Percentiles rank a stretch among this genome's conserved stretches.
phyloP scores from a whole-genome alignment of 176 grass and related monocot species.

The Eleusine indica region DNA sequence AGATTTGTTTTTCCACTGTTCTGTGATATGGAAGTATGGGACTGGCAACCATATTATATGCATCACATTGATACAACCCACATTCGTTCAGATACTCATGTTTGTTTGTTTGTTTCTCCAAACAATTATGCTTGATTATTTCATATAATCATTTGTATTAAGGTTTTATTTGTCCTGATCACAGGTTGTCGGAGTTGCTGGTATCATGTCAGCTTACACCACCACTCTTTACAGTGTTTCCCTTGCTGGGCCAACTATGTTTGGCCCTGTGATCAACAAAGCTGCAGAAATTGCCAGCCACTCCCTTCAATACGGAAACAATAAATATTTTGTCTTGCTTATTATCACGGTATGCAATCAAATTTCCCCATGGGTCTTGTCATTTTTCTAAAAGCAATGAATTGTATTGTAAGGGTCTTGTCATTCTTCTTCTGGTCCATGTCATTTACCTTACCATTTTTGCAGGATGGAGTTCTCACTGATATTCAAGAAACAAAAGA shows the following conservation, averaged over 20 bases:
- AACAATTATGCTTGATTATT: not conserved
- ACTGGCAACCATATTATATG: conserved; percentile 7
- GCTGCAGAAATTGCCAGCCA: conserved; percentile 80
- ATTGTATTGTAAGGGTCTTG: no score
- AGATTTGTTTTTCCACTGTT: not conserved
- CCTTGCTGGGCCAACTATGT: conserved; percentile 91
- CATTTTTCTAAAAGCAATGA: no score
- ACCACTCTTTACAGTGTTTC: conserved; percentile 63
- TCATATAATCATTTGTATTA: not conserved
- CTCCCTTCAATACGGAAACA: conserved; percentile 71
- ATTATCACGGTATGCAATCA: conserved; percentile 76
- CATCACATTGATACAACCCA: not conserved
- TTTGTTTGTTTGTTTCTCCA: conserved; percentile 14
- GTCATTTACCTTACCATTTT: conserved; percentile 12
- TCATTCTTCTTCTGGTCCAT: not conserved
- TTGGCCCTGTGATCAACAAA: conserved; percentile 84
- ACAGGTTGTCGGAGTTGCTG: conserved; percentile 87
- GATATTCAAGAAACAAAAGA: conserved; percentile 88
- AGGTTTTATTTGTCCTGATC: conserved; percentile 22
- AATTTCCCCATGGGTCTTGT: not conserved
- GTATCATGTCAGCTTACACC: conserved; percentile 88
- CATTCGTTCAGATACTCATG: no score
- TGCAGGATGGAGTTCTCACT: conserved; percentile 89
- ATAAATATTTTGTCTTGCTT: conserved; percentile 90
- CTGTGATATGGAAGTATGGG: not conserved